phyloP scores from a whole-genome alignment of 768 basidiomycete genomes.

The Tylopilus subfusipes region DNA sequence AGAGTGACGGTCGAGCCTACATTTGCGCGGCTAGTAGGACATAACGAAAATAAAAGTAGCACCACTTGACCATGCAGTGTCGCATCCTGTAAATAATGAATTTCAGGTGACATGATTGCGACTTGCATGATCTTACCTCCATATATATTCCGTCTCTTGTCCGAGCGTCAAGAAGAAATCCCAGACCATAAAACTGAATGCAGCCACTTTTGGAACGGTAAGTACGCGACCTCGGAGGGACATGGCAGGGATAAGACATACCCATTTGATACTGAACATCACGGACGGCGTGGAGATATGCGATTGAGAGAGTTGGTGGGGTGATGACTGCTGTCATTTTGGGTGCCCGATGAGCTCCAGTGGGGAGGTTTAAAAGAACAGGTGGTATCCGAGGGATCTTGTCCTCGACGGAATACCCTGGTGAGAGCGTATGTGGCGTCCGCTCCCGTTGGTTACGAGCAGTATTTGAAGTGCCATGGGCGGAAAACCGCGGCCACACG shows the following conservation, averaged over 20 bases:
- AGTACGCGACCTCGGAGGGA: not conserved
- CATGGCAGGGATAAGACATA: not conserved
- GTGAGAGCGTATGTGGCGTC: not conserved
- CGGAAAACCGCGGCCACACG: no score
- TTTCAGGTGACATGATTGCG: not conserved
- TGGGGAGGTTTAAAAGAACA: not conserved
- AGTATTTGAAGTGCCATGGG: no score
- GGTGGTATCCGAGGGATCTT: no score
- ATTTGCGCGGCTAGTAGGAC: slow-evolving; percentile 8
- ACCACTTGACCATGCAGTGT: slow-evolving; percentile 8
- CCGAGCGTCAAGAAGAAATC: slow-evolving; percentile 26
- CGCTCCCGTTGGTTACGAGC: no score
- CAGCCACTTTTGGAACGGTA: slow-evolving; percentile 22
- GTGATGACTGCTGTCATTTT: slow-evolving; percentile 2
- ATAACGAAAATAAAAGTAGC: slow-evolving; percentile 19
- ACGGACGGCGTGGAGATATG: slow-evolving; percentile 5
- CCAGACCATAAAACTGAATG: slow-evolving; percentile 25
- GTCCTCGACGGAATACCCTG: no score
- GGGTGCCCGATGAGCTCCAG: not conserved
- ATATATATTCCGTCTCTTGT: slow-evolving; percentile 29
- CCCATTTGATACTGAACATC: slow-evolving; percentile 10
- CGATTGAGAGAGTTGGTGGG: not conserved
- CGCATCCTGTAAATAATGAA: slow-evolving; percentile 8
- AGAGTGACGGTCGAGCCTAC: not conserved
- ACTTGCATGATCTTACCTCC: slow-evolving; percentile 24